phyloP scores from a whole-genome alignment of 148 eudicot species.

The Rheum nobile region DNA sequence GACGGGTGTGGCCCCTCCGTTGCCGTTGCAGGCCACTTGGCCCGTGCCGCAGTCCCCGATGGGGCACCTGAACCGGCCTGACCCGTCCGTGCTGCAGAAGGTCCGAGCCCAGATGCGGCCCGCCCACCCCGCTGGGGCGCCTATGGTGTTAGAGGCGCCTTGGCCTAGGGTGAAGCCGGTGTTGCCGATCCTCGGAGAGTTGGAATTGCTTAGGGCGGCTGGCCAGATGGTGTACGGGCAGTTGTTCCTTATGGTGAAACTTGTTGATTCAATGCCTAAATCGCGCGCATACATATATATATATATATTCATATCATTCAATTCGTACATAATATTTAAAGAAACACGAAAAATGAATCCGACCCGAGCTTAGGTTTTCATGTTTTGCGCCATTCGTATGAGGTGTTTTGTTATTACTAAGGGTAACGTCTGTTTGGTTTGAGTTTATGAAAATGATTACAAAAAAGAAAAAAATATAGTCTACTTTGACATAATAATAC shows the following conservation, averaged over 20 bases:
- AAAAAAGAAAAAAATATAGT: too few species aligned
- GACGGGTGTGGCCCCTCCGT: not conserved
- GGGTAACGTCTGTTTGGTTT: too few species aligned
- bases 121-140: conserved; percentile 26
- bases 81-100: not conserved
- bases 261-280: conserved; percentile 27
- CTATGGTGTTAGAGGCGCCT: conserved; percentile 12
- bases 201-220: conserved; percentile 25
- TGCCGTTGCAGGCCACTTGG: not conserved
- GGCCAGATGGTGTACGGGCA: conserved; percentile 48
- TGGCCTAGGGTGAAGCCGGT: conserved; percentile 29
- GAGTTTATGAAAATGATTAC: too few species aligned
- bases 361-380: too few species aligned
- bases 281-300: too few species aligned
- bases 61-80: not conserved
- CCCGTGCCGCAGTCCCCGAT: conserved; percentile 7
- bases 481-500: too few species aligned
- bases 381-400: too few species aligned
- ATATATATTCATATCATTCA: too few species aligned
- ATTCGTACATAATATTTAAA: too few species aligned
- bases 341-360: too few species aligned
- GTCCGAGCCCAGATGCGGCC: conserved; percentile 24
- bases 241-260: conserved; percentile 27
- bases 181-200: conserved; percentile 14
- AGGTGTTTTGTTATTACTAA: too few species aligned